phyloP scores from a whole-genome alignment of 495 filamentous ascomycete species.

The Penicillium canariense region DNA sequence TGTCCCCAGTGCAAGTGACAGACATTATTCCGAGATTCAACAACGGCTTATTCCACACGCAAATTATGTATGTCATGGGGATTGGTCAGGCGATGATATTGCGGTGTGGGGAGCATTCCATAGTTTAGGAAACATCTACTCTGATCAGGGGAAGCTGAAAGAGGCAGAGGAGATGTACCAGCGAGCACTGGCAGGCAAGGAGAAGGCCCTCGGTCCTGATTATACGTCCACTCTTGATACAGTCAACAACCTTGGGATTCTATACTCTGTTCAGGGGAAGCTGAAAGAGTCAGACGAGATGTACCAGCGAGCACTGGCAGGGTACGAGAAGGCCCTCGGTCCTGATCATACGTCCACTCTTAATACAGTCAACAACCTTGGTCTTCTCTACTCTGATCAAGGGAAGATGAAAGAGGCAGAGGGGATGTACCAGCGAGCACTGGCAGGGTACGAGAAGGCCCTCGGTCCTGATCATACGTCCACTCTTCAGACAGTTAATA shows the following conservation, averaged over 20 bases:
- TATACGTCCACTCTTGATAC: conserved; percentile 25
- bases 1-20: conserved; percentile 18
- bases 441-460: not conserved
- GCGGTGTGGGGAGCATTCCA: conserved; percentile 26
- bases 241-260: not conserved
- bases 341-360: conserved; percentile 1
- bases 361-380: conserved; percentile 2
- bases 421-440: conserved; percentile 7
- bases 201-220: conserved; percentile 32
- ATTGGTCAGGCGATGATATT: conserved; percentile 2
- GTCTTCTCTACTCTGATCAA: not conserved
- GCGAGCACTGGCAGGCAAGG: conserved; percentile 24
- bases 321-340: too few species aligned
- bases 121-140: conserved; percentile 14
- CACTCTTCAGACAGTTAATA: conserved; percentile 25
- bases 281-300: conserved; percentile 5
- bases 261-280: conserved; percentile 2
- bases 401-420: conserved; percentile 6
- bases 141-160: conserved; percentile 27
- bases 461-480: conserved; percentile 28
- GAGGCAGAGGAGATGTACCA: conserved; percentile 38
- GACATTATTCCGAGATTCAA: conserved; percentile 29
- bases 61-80: conserved; percentile 14
- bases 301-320: conserved; percentile 8
- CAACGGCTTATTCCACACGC: conserved; percentile 41